Evolutionary conservation across 2,329 filamentous ascomycete species (phyloP), one percentile per base, ranked within the genome.

Genomic region (Exophiala oligosperma): DNA sequence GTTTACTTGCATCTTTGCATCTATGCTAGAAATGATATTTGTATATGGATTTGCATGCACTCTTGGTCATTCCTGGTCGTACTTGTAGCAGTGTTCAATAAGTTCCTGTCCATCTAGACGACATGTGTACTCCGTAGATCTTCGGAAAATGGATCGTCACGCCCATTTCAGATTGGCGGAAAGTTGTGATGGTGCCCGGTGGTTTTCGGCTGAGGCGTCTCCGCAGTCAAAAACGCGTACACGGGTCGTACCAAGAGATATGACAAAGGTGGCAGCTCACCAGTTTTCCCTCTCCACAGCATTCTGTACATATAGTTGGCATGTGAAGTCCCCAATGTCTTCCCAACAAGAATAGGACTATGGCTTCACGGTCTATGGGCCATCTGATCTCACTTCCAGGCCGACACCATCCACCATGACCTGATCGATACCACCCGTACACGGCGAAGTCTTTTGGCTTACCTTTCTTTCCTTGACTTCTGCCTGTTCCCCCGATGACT

Each of bases 401-500:
- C 21, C 46, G 28, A n/a, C 37, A 26, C 17, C 40, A 49, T 21
- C 57, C 49, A 44, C 53, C 48, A 63, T 60, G 54, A 60, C n/a
- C 46, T 37, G 23, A 43, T 26, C n/a, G 29, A 17, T 40, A 40
- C 44, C 51, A 51, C 17, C 17, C 21, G 11, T 26, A 38, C 17
- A 41, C 23, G 14, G 28, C 8, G 17, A 23, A 37, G n/a, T 44
- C 32, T 32, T 37, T 21, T 37, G 21, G 23, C 52, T 41, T 37
- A 21, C 43, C 46, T 37, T 43, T 29, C 44, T 28, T 17, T 43
- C 46, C 28, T 24, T 41, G 32, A 43, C 50, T 52, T 23, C 37
- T 35, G 24, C 28, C 40, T 46, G 28, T 29, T 47, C 37, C 53
- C 56, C 46, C 48, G 46, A 65, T 65, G 63, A 64, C 61, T 59